Conservation (phyloP, 2,329 filamentous ascomycete species). For the Plectosphaerella cucumerina region DNA sequence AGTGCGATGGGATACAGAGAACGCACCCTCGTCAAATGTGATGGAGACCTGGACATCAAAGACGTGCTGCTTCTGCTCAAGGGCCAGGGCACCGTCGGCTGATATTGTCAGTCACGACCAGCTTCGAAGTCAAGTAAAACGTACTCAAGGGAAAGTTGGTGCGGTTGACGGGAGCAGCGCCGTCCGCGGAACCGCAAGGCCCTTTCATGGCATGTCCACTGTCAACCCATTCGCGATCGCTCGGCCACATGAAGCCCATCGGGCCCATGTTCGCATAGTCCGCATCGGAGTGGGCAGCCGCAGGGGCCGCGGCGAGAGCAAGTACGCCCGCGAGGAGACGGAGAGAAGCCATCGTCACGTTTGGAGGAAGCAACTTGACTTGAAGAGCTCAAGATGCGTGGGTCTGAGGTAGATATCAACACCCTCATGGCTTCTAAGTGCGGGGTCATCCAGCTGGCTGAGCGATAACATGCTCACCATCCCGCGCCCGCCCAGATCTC, state of each 20-base stretch:
- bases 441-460: too few species aligned
- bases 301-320: neutral
- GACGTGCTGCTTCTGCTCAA: slow-evolving; percentile 2
- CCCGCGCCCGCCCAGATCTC: too few species aligned
- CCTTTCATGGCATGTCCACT: neutral
- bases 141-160: slow-evolving; percentile 1
- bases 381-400: neutral
- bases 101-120: neutral
- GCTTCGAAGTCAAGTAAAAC: neutral
- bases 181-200: neutral
- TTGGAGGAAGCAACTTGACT: neutral
- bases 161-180: neutral
- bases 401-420: neutral
- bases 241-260: slow-evolving; percentile 3
- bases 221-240: slow-evolving; percentile 1
- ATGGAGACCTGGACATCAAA: slow-evolving; percentile 1
- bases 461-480: too few species aligned
- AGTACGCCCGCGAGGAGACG: neutral
- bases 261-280: slow-evolving; percentile 5
- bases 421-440: too few species aligned
- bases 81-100: neutral
- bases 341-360: neutral
- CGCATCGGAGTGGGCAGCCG: neutral
- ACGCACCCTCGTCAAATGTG: slow-evolving; percentile 16
- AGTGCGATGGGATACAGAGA: neutral